Conservation (phyloP, 2,329 filamentous ascomycete species). For the Waltergamsia citrina region DNA sequence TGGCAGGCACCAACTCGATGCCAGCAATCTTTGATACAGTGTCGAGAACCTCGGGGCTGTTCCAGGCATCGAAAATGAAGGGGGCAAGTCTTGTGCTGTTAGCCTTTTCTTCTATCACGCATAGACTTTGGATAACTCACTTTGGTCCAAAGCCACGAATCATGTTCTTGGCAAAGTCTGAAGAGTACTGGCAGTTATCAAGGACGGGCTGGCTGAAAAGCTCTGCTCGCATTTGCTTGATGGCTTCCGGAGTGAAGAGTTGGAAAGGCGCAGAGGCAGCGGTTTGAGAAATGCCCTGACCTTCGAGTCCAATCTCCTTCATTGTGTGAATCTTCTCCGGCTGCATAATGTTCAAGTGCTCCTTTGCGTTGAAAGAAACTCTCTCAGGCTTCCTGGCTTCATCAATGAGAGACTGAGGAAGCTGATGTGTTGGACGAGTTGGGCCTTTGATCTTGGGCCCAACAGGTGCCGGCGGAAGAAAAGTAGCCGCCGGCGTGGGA, state of each 20-base stretch:
- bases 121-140: constrained; percentile 29
- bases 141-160: constrained; percentile 32
- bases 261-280: constrained; percentile 58
- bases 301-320: constrained; percentile 46
- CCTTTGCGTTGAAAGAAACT: constrained; percentile 38
- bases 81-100: constrained; percentile 41
- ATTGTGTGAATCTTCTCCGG: constrained; percentile 46
- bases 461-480: too few relatives aligned
- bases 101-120: not conserved
- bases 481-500: not conserved
- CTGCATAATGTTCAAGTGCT: constrained; percentile 43
- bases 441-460: constrained; percentile 17
- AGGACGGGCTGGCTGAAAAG: constrained; percentile 48
- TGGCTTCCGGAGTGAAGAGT: constrained; percentile 51
- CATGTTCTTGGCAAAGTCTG: constrained; percentile 39
- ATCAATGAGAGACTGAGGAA: constrained; percentile 17
- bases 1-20: constrained; percentile 41
- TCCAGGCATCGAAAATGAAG: constrained; percentile 48
- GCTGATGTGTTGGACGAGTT: constrained; percentile 6
- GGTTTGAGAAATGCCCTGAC: constrained; percentile 48
- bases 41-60: constrained; percentile 28
- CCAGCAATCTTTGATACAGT: constrained; percentile 43
- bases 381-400: constrained; percentile 8
- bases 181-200: constrained; percentile 45
- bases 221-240: constrained; percentile 52